Evolutionary conservation across 192 early-diverging fungal species (phyloP), one percentile per base, ranked within the genome.

Genomic region (Funneliformis geosporum): DNA sequence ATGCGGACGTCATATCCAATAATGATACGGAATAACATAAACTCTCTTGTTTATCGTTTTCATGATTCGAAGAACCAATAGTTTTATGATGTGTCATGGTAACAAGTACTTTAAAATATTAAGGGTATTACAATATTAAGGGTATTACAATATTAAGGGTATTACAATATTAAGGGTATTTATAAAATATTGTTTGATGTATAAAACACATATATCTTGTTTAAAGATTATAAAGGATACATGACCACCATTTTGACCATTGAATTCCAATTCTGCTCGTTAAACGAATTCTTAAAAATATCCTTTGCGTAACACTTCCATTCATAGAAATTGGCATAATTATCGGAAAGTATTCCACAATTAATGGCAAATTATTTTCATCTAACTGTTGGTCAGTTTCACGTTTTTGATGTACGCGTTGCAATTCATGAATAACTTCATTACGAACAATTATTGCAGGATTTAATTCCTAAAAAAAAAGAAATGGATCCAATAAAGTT

Each of bases 11-110:
- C 76, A 78, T 78, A 68, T 78, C 62, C 28, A 67, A 25, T 50
- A 78, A 78, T 27, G 64, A 25, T 8, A 78, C 46, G 12, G 76
- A 78, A 67, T 78, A 78, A 62, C 64, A 78, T 59, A 75, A 27
- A 75, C 18, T 59, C 6, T 42, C 18, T 8, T 60, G 27, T 14
- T 23, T 14, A n/a, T 27, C 60, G 5, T 75, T 59, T 59, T 33
- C 25, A 60, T 75, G 59, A 27, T 60, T 28, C 16, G 66, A 28
- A 68, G 14, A 21, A 55, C 5, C 5, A 55, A 55, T 0, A 55
- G 16, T 18, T 55, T 16, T 21, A 21, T 55, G 6, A n/a, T 55
- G 16, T 55, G 50, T 42, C 67, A 69, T 69, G 43, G 21, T 39
- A 44, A 69, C 38, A 16, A 69, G 21, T n/a, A 69, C 67, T 55